Evolutionary conservation across 371 early-diverging fungal genomes (phyloP).

Genomic region (Mortierella sp.): DNA sequence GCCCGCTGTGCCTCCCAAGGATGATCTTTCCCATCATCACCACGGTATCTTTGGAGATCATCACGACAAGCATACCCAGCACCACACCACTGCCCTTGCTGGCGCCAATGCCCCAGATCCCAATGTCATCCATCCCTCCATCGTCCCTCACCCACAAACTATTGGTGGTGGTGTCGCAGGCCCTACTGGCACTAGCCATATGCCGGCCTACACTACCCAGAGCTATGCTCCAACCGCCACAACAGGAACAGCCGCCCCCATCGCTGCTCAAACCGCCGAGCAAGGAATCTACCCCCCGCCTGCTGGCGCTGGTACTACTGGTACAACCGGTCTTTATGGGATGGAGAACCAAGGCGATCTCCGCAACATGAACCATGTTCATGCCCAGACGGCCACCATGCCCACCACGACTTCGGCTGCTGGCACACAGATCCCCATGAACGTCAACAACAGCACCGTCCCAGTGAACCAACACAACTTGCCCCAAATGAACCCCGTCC

Average conservation of each 20-base stretch:
- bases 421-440: conserved; percentile 7
- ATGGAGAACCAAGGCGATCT: background rate
- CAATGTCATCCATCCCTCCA: background rate
- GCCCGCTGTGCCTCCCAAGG: conserved; percentile 6
- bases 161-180: conserved; percentile 23
- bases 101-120: background rate
- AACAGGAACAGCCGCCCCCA: conserved; percentile 15
- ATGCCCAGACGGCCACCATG: background rate
- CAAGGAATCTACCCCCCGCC: background rate
- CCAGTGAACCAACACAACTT: conserved; percentile 2
- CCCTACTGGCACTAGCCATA: conserved; percentile 31
- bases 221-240: conserved; percentile 32
- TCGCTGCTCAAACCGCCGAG: background rate
- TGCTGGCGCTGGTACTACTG: background rate
- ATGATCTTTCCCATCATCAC: background rate
- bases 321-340: too few species aligned
- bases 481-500: background rate
- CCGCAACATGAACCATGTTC: background rate
- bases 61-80: background rate
- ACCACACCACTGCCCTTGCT: background rate
- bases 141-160: background rate
- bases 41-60: background rate
- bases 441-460: conserved; percentile 19
- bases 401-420: background rate
- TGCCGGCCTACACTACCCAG: conserved; percentile 32